Base-by-base conservation (phyloP, 208 protist species). In the Kentomonas sorsogonicus region DNA sequence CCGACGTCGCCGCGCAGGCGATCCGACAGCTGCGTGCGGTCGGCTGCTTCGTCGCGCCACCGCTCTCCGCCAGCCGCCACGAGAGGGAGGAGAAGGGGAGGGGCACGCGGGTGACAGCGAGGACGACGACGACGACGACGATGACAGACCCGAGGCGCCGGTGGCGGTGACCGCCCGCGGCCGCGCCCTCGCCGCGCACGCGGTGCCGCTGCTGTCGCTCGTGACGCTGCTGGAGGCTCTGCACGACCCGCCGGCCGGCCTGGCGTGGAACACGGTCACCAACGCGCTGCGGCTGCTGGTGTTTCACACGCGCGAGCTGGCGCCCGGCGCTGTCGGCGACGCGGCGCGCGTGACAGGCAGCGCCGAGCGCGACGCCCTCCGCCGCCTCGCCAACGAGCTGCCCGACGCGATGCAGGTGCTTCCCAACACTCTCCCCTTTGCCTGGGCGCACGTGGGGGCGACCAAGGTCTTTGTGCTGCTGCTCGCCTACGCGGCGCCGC, bases 391-490 rank as follows among this genome's bases (percentile, higher is more conserved):
- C 0, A 81, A 82, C 6, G 71, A 77, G 9, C 71, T 94, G 52
- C 84, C 84, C 1, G 46, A 61, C 1, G 23, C 26, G 0, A 26
- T 83, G 6, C 58, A 56, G 13, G 76, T 94, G 44, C 67, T 62
- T 26, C 83, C 83, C 57, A n/a, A n/a, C n/a, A n/a, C n/a, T n/a
- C 54, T 89, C 34, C 74, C 89, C 56, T 39, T 88, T 27, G 80
- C 92, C 66, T 91, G 87, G 58, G 47, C 36, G 3, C 25, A 62
- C 25, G 50, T 66, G 44, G 39, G 64, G 7, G 61, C 54, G 30
- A 77, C 63, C 47, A 94, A 94, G 70, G 63, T 91, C 23, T 85
- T 75, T 43, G 40, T 91, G 5, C 79, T 91, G 31, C 50, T 89
- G 31, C 70, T 91, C 13, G 78, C 80, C 34, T 76, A 88, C 63